phyloP scores from a whole-genome alignment of 768 basidiomycete genomes.

The Agrocybe chaxingu region DNA sequence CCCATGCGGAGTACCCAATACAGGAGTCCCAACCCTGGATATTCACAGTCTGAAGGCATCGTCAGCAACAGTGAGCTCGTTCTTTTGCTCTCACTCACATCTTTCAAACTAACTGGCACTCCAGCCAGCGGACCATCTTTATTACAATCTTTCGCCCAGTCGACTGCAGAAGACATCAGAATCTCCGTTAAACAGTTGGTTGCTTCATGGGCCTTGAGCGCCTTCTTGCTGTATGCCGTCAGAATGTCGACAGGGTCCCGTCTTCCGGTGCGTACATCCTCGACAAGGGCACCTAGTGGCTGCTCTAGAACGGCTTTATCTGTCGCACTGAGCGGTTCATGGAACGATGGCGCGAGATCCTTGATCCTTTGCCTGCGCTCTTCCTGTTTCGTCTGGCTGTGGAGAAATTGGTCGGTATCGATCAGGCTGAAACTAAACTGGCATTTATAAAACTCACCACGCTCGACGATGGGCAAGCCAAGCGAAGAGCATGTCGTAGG shows the following conservation, averaged over 20 bases:
- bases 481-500: slow-evolving; percentile 17
- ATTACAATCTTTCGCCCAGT: slow-evolving; percentile 31
- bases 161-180: slow-evolving; percentile 40
- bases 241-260: slow-evolving; percentile 33
- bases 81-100: slow-evolving; percentile 24
- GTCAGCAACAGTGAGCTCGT: no score
- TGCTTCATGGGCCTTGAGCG: slow-evolving; percentile 42
- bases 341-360: slow-evolving; percentile 22
- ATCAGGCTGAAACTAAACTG: background rate
- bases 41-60: slow-evolving; percentile 3
- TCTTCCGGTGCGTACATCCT: slow-evolving; percentile 25
- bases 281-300: slow-evolving; percentile 26
- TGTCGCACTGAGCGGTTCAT: slow-evolving; percentile 21
- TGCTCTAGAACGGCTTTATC: slow-evolving; percentile 28
- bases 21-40: slow-evolving; percentile 49
- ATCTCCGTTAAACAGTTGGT: slow-evolving; percentile 66
- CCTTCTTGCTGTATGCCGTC: slow-evolving; percentile 43
- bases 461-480: slow-evolving; percentile 22
- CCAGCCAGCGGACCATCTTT: slow-evolving; percentile 48
- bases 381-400: slow-evolving; percentile 31
- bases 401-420: background rate
- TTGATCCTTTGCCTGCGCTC: slow-evolving; percentile 30
- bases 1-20: slow-evolving; percentile 55
- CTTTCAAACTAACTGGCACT: slow-evolving; percentile 60
- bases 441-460: slow-evolving; percentile 13